A percentile compares a stretch with the other conserved stretches of the same genome.
Evolutionary conservation across 176 grass and related monocot genomes (phyloP).

Genomic region (Carex myosuroides): DNA sequence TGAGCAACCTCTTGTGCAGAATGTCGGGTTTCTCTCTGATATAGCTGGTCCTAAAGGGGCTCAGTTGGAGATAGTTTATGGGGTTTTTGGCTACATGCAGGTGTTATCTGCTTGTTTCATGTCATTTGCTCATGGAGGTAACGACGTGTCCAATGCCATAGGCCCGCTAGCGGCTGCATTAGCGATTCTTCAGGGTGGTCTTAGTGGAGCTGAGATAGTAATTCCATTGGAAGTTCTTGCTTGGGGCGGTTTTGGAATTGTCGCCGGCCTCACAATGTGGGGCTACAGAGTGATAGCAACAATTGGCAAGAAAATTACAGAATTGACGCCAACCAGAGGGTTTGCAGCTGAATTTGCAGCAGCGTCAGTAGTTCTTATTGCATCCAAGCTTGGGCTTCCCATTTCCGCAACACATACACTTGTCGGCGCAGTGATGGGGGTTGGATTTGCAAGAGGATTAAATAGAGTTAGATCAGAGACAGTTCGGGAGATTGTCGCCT

Average conservation of each 20-base stretch:
- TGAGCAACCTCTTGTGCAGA: constrained; percentile 34
- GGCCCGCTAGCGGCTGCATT: constrained; percentile 81
- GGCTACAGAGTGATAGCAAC: constrained; percentile 94
- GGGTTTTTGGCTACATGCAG: constrained; percentile 94
- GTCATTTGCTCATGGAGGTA: constrained; percentile 95
- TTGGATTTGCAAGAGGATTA: constrained; percentile 89
- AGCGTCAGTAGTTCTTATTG: constrained; percentile 85
- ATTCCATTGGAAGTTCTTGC: constrained; percentile 82
- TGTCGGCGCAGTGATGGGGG: constrained; percentile 96
- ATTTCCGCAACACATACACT: constrained; percentile 95
- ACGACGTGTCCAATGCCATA: constrained; percentile 94
- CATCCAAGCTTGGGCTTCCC: constrained; percentile 82
- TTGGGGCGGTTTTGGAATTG: constrained; percentile 96
- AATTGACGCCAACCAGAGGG: constrained; percentile 85
- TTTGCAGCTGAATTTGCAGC: constrained; percentile 93
- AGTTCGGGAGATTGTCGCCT: constrained; percentile 72
- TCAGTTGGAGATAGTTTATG: constrained; percentile 90
- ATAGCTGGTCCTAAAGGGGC: constrained; percentile 71
- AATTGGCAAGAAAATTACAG: constrained; percentile 96
- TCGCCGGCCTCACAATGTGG: constrained; percentile 88
- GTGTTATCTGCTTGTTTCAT: constrained; percentile 97
- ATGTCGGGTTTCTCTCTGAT: constrained; percentile 56
- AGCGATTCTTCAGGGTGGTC: constrained; percentile 64
- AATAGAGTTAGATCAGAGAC: constrained; percentile 78
- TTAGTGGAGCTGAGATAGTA: constrained; percentile 65